Base-by-base conservation (phyloP, 441 rosid genomes). In the Jatropha multifida region DNA sequence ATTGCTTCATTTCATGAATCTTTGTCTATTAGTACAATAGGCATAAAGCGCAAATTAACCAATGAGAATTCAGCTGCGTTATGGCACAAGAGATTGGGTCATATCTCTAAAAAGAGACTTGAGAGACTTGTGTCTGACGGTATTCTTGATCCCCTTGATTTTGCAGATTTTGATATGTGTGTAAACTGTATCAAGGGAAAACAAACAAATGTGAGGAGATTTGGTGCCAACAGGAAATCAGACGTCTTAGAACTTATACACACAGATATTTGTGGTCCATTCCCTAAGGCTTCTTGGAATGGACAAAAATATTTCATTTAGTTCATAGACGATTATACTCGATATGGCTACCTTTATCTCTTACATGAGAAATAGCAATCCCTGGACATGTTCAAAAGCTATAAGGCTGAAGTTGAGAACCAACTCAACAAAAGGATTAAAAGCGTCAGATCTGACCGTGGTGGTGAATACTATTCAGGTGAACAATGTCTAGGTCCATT, bases 1-100 rank as follows among this genome's bases (percentile, higher is more conserved):
- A 20, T 59, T 59, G 63, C 37, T 59, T 59, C 37, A 59, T n/a
- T n/a, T 20, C 26, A 59, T 59, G 63, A 59, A 59, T 59, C 63
- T 26, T 20, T 59, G 3, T 26, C 2, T 59, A 26, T 59, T 59
- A 59, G 12, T 59, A 20, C 32, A 59, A 59, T 59, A 59, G 63
- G 63, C 32, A 59, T n/a, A n/a, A 59, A 59, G 11, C 63, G 12
- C 37, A 59, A 59, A 59, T 59, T 20, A 59, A 10, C 63, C 32
- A 59, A 20, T 59, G 63, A 40, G 23, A 65, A 41, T 65, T 65
- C 23, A 38, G 11, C 13, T 65, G 4, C 26, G 37, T 42, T 38
- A 38, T 17, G 27, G 68, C 68, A 65, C 4, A 65, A 65, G 11
- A 65, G 55, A 51, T 51, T 51, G 17, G 17, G 55, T 51, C 17